phyloP scores from a whole-genome alignment of 1,284 basidiomycete species.

The Marasmius sp. region DNA sequence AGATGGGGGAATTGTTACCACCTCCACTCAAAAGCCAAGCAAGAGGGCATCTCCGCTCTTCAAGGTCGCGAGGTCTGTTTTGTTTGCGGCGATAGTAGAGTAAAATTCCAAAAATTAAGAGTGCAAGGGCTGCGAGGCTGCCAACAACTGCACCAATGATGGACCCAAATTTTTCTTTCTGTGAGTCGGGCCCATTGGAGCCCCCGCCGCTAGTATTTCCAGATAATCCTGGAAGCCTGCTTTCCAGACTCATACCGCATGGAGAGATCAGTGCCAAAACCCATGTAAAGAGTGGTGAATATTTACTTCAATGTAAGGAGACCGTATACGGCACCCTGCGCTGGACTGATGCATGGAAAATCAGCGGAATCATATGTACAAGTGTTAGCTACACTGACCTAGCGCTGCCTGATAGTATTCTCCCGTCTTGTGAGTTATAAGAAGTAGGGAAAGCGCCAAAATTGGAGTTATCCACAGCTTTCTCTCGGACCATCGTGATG shows the following conservation, averaged over 20 bases:
- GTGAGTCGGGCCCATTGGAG: background rate
- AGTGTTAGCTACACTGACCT: background rate
- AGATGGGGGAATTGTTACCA: no score
- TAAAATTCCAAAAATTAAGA: conserved; percentile 1
- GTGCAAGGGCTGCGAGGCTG: background rate
- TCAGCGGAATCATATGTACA: background rate
- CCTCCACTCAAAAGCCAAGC: background rate
- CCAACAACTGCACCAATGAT: conserved; percentile 8
- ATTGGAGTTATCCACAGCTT: background rate
- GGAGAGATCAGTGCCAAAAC: background rate
- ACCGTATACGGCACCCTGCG: background rate
- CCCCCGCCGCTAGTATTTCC: background rate
- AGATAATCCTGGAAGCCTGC: background rate
- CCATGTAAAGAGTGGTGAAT: no score
- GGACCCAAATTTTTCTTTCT: conserved; percentile 6
- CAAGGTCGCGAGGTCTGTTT: background rate
- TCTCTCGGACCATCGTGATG: background rate
- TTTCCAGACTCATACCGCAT: background rate
- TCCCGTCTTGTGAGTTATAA: background rate
- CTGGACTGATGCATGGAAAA: background rate
- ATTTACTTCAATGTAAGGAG: background rate
- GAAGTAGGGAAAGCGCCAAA: background rate
- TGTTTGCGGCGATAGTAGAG: background rate
- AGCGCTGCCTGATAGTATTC: background rate
- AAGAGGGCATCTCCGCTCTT: background rate